These are phyloP conservation scores for Leccinum pseudoinsigne DNA, from an alignment of 1,284 basidiomycete species.

Conservation along the genomic window DNA sequence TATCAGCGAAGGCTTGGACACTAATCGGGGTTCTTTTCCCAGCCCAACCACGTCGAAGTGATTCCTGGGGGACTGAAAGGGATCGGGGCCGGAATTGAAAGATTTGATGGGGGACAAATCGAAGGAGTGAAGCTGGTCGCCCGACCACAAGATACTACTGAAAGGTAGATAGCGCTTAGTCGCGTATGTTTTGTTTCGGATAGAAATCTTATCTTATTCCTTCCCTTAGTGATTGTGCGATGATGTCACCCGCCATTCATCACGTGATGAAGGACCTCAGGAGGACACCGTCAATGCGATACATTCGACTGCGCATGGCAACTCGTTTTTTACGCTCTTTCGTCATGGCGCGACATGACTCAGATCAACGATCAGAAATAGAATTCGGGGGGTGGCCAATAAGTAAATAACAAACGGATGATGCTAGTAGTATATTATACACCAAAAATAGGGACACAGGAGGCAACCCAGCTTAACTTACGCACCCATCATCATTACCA, in stretches of 20 bases:
- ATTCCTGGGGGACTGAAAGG: slow-evolving; percentile 32
- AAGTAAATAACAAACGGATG: slow-evolving; percentile 26
- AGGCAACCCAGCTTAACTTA: slow-evolving; percentile 10
- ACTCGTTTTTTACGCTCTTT: slow-evolving; percentile 32
- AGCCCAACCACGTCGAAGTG: slow-evolving; percentile 32
- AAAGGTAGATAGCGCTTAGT: slow-evolving; percentile 32
- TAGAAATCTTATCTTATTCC: slow-evolving; percentile 25
- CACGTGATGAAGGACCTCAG: slow-evolving; percentile 28
- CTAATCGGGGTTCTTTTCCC: slow-evolving; percentile 5
- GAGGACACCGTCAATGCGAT: slow-evolving; percentile 31
- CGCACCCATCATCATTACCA: slow-evolving; percentile 10
- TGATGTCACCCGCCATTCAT: slow-evolving; percentile 18
- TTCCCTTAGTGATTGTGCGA: slow-evolving; percentile 24
- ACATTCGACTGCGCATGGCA: slow-evolving; percentile 31
- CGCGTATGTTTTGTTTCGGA: slow-evolving; percentile 14
- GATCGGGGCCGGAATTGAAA: slow-evolving; percentile 31
- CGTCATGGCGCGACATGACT: slow-evolving; percentile 30
- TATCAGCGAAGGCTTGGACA: neutral
- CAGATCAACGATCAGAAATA: slow-evolving; percentile 25
- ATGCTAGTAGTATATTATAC: slow-evolving; percentile 13
- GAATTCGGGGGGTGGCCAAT: slow-evolving; percentile 34
- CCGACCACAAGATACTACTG: slow-evolving; percentile 35
- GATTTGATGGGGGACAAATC: slow-evolving; percentile 33
- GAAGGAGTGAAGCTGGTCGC: slow-evolving; percentile 34
- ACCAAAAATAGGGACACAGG: slow-evolving; percentile 11